These are phyloP conservation scores for Ustilago xerochloae DNA, from an alignment of 1,284 basidiomycete genomes.

Conservation along the genomic window DNA sequence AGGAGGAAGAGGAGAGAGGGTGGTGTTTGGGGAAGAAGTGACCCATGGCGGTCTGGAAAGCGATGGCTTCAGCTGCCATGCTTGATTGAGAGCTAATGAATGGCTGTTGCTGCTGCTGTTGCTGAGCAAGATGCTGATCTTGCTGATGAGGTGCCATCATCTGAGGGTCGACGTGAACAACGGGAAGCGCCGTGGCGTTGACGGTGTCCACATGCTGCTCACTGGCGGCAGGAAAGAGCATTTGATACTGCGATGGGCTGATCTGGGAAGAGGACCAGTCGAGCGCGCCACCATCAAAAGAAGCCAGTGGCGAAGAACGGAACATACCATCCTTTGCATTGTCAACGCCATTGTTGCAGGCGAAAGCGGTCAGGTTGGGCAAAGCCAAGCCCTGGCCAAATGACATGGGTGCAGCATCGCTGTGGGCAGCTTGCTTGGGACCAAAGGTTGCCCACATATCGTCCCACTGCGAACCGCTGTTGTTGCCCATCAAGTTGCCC, in stretches of 20 bases:
- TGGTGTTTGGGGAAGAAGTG: constrained; percentile 46
- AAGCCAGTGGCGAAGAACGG: constrained; percentile 10
- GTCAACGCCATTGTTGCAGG: constrained; percentile 17
- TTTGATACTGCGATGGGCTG: constrained; percentile 30
- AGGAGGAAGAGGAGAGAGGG: constrained; percentile 10
- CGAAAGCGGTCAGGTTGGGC: constrained; percentile 24
- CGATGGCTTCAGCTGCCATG: constrained; percentile 28
- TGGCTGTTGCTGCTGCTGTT: constrained; percentile 1
- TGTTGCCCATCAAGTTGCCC: not conserved
- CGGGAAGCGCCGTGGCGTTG: not conserved
- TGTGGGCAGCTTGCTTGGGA: constrained; percentile 9
- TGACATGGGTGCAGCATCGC: not conserved
- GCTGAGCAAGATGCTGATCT: not conserved
- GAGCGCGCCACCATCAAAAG: constrained; percentile 40
- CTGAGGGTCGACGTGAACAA: constrained; percentile 16
- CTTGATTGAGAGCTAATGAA: constrained; percentile 18
- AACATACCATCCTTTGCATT: constrained; percentile 17
- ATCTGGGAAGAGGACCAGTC: constrained; percentile 32
- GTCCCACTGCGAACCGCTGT: constrained; percentile 20
- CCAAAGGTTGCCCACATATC: constrained; percentile 29
- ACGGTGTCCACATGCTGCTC: not conserved
- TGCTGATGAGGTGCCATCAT: constrained; percentile 16
- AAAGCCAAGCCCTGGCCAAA: not conserved
- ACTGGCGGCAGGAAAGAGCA: constrained; percentile 14
- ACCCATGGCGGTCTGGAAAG: constrained; percentile 41